Percentiles rank a stretch among this genome's conserved stretches.
Conservation (phyloP, 306 rosid genomes). For the Pyrus bretschneideri region DNA sequence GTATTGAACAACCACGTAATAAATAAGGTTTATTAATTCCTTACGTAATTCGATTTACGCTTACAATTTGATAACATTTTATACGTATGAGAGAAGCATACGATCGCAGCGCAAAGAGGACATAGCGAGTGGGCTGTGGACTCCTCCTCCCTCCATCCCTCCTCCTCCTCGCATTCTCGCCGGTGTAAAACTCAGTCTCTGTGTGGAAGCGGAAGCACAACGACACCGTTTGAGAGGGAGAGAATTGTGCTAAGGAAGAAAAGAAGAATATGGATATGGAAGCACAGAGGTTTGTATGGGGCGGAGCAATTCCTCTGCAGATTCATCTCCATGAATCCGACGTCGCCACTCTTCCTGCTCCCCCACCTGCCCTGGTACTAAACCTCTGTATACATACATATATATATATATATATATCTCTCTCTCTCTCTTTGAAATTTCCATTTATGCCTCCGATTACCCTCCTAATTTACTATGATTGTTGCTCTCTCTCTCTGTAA, state of each 20-base stretch:
- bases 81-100: no score
- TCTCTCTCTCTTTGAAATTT: background rate
- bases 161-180: background rate
- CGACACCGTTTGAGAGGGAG: background rate
- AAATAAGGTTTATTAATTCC: no score
- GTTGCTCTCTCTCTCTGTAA: background rate
- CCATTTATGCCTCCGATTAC: background rate
- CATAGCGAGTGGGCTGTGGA: background rate
- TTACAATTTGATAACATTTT: no score
- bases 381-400: background rate
- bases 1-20: no score
- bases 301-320: constrained; percentile 78
- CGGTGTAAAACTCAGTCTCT: background rate
- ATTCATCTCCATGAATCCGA: constrained; percentile 89
- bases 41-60: no score
- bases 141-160: background rate
- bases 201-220: no score
- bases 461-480: background rate
- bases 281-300: constrained; percentile 70
- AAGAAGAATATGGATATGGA: constrained; percentile 26
- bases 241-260: background rate
- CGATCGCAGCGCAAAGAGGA: no score
- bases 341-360: constrained; percentile 83
- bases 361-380: constrained; percentile 69
- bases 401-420: no score